phyloP scores from a whole-genome alignment of 208 protist genomes.

The Leishmania gerbilli region DNA sequence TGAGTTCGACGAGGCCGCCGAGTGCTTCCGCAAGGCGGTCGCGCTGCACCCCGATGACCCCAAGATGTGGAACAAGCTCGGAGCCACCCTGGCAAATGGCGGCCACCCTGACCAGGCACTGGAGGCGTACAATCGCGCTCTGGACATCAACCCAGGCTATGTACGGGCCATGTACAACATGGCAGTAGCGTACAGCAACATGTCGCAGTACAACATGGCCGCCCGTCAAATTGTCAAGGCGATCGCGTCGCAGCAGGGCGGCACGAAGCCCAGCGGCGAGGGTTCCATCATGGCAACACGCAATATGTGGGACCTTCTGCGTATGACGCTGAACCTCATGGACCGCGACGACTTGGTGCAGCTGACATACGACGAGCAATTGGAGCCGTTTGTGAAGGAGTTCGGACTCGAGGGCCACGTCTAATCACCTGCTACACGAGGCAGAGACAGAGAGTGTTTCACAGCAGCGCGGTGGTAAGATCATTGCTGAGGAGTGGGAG shows the following conservation, averaged over 20 bases:
- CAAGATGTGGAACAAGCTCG: conserved; percentile 92
- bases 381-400: conserved; percentile 74
- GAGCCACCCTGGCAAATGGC: conserved; percentile 87
- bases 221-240: conserved; percentile 78
- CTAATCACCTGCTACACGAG: conserved; percentile 21
- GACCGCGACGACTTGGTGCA: conserved; percentile 83
- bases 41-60: conserved; percentile 65
- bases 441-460: background rate
- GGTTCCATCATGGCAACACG: conserved; percentile 51
- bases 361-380: conserved; percentile 55
- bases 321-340: conserved; percentile 87
- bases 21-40: conserved; percentile 76
- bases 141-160: conserved; percentile 91
- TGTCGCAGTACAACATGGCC: conserved; percentile 61
- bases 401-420: conserved; percentile 77
- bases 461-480: background rate
- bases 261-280: conserved; percentile 63
- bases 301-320: conserved; percentile 85
- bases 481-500: background rate
- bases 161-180: conserved; percentile 91
- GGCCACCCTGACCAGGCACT: conserved; percentile 73
- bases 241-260: conserved; percentile 77
- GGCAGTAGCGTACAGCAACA: conserved; percentile 86
- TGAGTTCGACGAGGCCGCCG: conserved; percentile 77
- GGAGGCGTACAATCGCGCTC: conserved; percentile 82